Base-by-base conservation (phyloP, 306 rosid genomes). In the Myrica gale region DNA sequence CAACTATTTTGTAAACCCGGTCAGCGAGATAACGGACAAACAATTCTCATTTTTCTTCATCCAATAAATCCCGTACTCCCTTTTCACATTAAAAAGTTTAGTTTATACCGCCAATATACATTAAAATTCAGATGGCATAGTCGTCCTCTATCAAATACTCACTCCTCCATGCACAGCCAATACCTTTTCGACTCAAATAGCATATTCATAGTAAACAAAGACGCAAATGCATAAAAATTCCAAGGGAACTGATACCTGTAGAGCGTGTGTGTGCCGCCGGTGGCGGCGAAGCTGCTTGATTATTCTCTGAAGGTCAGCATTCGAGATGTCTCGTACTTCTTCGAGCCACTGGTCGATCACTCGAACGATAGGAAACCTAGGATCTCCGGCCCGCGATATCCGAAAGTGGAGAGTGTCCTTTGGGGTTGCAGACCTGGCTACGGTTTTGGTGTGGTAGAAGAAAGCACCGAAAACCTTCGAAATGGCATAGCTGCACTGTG, bases 231-330 rank as follows among this genome's bases (percentile, higher is more conserved):
- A 61, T 26, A 13, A 2, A 60, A 11, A 26, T 4, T 9, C 11
- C 1, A 42, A 3, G 46, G 48, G 48, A 65, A 61, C 20, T 21
- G 19, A 45, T 41, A 90, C 93, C 90, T 90, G 89, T 45, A 92
- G 92, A 78, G 97, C 97, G 26, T 90, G 97, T 1, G 52, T 17
- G 84, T 45, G 86, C 50, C 93, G 96, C 66, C 86, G 88, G 41
- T 48, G 50, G 21, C 39, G 73, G 42, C 88, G 55, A 68, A 92
- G 93, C 73, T 73, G 80, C 32, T 6, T 66, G 85, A 88, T 37
- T 68, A 84, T 56, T 47, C 45, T 26, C 6, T 74, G 57, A 43
- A 92, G 82, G 8, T 83, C 82, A 23, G 74, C 52, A 53, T 58
- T 75, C 13, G 73, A 51, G 78, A 85, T 48, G 5, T 74, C 37